A percentile compares a stretch with the other conserved stretches of the same genome.
Evolutionary conservation across 2,329 filamentous ascomycete genomes (phyloP).

Genomic region (Xylogone sp.): DNA sequence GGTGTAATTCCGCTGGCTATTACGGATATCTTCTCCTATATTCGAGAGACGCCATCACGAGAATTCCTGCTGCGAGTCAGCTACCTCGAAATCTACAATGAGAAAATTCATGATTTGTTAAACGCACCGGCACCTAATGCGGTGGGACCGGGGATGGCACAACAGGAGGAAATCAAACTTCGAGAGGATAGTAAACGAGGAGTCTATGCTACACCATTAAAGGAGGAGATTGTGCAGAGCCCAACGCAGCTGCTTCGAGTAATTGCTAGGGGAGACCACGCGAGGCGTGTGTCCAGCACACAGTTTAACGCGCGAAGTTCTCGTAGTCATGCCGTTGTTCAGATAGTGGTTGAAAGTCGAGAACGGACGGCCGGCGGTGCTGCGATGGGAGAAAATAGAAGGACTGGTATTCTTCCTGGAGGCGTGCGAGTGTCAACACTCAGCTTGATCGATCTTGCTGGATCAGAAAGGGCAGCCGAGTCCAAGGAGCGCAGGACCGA

Average conservation of each 20-base stretch:
- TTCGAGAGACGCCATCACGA: slow-evolving; percentile 89
- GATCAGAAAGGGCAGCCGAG: slow-evolving; percentile 93
- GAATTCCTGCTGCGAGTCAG: slow-evolving; percentile 95
- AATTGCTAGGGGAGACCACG: slow-evolving; percentile 90
- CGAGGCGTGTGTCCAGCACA: slow-evolving; percentile 85
- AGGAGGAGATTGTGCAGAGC: slow-evolving; percentile 98
- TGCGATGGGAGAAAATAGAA: slow-evolving; percentile 54
- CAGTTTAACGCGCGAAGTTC: slow-evolving; percentile 97
- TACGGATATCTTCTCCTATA: slow-evolving; percentile 98
- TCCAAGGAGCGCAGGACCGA: slow-evolving; percentile 91
- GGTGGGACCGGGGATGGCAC: slow-evolving; percentile 46
- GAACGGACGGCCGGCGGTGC: slow-evolving; percentile 65
- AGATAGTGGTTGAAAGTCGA: slow-evolving; percentile 96
- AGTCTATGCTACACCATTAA: slow-evolving; percentile 92
- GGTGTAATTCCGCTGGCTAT: slow-evolving; percentile 97
- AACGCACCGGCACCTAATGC: slow-evolving; percentile 62
- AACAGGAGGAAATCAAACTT: slow-evolving; percentile 92
- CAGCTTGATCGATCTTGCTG: slow-evolving; percentile 92
- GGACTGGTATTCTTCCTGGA: slow-evolving; percentile 70
- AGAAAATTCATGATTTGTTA: slow-evolving; percentile 91
- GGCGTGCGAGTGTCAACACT: slow-evolving; percentile 94
- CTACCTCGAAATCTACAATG: slow-evolving; percentile 98
- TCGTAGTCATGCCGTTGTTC: slow-evolving; percentile 95
- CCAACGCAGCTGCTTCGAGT: slow-evolving; percentile 92
- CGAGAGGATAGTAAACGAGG: slow-evolving; percentile 94